Percentiles rank a stretch among this genome's conserved stretches.
phyloP scores from a whole-genome alignment of 352 stramenopile species.

The Globisporangium alternatum region DNA sequence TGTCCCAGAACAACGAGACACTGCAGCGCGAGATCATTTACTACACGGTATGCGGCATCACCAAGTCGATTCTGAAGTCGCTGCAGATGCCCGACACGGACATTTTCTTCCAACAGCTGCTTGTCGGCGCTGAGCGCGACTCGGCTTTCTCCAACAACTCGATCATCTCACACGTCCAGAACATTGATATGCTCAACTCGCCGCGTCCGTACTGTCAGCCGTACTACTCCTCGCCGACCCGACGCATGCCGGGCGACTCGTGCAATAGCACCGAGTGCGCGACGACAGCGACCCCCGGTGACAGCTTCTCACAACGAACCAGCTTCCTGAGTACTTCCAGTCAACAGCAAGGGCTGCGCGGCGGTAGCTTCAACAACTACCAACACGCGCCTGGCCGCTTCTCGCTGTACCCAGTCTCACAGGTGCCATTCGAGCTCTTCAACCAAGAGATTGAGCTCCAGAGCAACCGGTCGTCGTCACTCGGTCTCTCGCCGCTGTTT shows the following conservation, averaged over 20 bases:
- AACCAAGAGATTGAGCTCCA: conserved; percentile 73
- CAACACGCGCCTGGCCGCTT: conserved; percentile 25
- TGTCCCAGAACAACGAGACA: conserved; percentile 68
- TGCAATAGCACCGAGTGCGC: conserved; percentile 8
- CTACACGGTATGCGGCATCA: conserved; percentile 79
- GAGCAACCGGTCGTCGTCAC: conserved; percentile 34
- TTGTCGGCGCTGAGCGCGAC: conserved; percentile 56
- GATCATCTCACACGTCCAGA: conserved; percentile 48
- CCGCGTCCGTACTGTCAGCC: conserved; percentile 51
- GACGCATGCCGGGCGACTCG: conserved; percentile 4
- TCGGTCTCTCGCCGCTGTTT: conserved; percentile 38
- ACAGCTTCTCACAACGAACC: conserved; percentile 8
- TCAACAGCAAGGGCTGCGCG: conserved; percentile 4
- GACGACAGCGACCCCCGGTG: conserved; percentile 1
- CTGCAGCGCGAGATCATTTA: conserved; percentile 83
- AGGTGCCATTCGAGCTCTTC: conserved; percentile 76
- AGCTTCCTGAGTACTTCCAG: conserved; percentile 16
- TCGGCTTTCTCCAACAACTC: conserved; percentile 41
- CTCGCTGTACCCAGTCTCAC: conserved; percentile 67
- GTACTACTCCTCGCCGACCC: not conserved
- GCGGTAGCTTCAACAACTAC: conserved; percentile 8
- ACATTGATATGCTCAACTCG: conserved; percentile 34
- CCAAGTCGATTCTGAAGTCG: conserved; percentile 63
- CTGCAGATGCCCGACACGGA: conserved; percentile 31
- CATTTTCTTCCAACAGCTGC: conserved; percentile 34